A percentile compares a stretch with the other conserved stretches of the same genome.
phyloP scores from a whole-genome alignment of 495 filamentous ascomycete species.

The Articulospora tetracladia region DNA sequence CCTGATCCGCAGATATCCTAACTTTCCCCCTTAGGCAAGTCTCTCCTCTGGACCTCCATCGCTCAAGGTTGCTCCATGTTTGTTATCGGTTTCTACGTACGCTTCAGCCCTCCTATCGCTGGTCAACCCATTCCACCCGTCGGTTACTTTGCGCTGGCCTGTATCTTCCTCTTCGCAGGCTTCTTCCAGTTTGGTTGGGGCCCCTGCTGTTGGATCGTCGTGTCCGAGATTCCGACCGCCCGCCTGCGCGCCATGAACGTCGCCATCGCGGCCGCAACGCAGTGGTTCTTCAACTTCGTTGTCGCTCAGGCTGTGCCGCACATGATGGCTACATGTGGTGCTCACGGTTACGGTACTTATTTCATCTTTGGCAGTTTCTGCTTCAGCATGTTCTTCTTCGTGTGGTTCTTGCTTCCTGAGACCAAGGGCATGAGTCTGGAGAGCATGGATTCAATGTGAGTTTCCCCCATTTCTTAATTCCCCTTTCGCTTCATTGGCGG shows the following conservation, averaged over 20 bases:
- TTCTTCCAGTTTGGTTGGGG: constrained; percentile 82
- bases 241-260: constrained; percentile 70
- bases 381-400: constrained; percentile 56
- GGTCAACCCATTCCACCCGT: constrained; percentile 48
- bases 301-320: constrained; percentile 58
- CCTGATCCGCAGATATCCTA: too few species aligned
- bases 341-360: constrained; percentile 58
- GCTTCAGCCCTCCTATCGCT: constrained; percentile 57
- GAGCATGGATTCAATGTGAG: constrained; percentile 42
- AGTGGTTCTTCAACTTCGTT: constrained; percentile 71
- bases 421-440: constrained; percentile 57
- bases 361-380: constrained; percentile 60
- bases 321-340: constrained; percentile 62
- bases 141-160: constrained; percentile 65
- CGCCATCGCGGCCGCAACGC: constrained; percentile 62
- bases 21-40: constrained; percentile 7
- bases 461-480: constrained; percentile 32
- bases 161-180: constrained; percentile 69
- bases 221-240: constrained; percentile 70
- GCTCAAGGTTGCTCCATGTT: constrained; percentile 70
- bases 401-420: constrained; percentile 70
- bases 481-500: constrained; percentile 33
- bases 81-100: constrained; percentile 79
- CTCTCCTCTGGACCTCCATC: constrained; percentile 61
- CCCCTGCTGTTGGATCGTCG: constrained; percentile 74